phyloP scores from a whole-genome alignment of 2,329 filamentous ascomycete species.

The Cryphonectria parasitica region DNA sequence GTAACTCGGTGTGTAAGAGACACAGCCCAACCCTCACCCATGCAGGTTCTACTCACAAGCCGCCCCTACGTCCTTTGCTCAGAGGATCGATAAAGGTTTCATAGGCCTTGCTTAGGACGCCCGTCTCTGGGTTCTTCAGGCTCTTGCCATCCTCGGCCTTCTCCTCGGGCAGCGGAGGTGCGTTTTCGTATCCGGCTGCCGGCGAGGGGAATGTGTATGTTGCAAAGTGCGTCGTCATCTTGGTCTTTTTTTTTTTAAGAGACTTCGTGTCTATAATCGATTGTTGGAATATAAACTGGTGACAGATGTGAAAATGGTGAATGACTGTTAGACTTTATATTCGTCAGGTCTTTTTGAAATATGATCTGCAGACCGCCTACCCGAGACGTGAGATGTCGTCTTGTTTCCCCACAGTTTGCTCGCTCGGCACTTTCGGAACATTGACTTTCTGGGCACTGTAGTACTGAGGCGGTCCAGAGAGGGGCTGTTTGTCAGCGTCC shows the following conservation, averaged over 20 bases:
- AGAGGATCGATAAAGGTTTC: slow-evolving; percentile 70
- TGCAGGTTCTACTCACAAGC: slow-evolving; percentile 59
- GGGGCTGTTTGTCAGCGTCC: slow-evolving; percentile 2
- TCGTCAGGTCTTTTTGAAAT: neutral
- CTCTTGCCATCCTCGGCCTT: slow-evolving; percentile 76
- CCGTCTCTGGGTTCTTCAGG: slow-evolving; percentile 66
- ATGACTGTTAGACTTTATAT: neutral
- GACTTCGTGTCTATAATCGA: neutral
- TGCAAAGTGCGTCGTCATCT: slow-evolving; percentile 45
- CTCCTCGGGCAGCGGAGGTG: slow-evolving; percentile 61
- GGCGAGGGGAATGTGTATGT: slow-evolving; percentile 59
- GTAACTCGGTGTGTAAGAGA: neutral
- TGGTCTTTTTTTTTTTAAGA: neutral
- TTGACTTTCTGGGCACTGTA: neutral
- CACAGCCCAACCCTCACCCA: neutral
- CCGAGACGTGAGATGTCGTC: slow-evolving; percentile 2
- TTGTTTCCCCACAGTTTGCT: neutral
- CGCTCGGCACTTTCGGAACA: neutral
- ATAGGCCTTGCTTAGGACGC: slow-evolving; percentile 69
- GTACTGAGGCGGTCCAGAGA: too few species aligned
- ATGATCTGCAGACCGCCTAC: neutral
- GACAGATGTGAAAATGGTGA: neutral
- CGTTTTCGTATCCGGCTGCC: slow-evolving; percentile 59
- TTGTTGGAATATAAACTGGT: too few species aligned
- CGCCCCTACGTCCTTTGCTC: slow-evolving; percentile 67